These are phyloP conservation scores for Rostrohypoxylon terebratum DNA, from an alignment of 495 filamentous ascomycete genomes.

Conservation along the genomic window DNA sequence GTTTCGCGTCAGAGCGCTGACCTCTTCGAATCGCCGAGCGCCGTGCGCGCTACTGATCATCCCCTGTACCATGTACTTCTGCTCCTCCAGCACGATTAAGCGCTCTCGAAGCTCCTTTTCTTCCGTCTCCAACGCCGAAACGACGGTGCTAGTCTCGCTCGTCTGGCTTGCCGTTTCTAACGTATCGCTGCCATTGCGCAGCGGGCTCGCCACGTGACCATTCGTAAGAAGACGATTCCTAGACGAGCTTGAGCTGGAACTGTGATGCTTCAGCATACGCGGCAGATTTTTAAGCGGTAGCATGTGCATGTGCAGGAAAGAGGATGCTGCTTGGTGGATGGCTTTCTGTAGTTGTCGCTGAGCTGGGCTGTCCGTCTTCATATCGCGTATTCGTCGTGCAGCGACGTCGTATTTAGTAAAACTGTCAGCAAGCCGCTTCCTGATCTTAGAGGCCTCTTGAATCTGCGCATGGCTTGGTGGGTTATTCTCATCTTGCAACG, in stretches of 20 bases:
- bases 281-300: conserved; percentile 89
- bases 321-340: conserved; percentile 83
- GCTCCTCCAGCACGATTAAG: conserved; percentile 92
- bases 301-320: conserved; percentile 92
- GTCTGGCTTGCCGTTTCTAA: conserved; percentile 71
- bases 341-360: conserved; percentile 84
- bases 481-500: conserved; percentile 55
- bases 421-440: conserved; percentile 89
- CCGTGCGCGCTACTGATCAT: conserved; percentile 89
- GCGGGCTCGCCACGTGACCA: conserved; percentile 51
- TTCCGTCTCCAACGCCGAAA: conserved; percentile 82
- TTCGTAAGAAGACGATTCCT: conserved; percentile 56
- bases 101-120: conserved; percentile 88
- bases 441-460: conserved; percentile 87
- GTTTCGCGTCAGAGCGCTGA: conserved; percentile 80
- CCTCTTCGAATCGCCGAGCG: conserved; percentile 89
- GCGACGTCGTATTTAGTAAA: conserved; percentile 91
- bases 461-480: conserved; percentile 81
- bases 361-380: conserved; percentile 75
- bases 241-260: conserved; percentile 56
- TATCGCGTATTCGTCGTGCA: conserved; percentile 82
- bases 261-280: conserved; percentile 78
- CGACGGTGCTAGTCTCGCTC: conserved; percentile 69
- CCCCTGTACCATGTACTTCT: conserved; percentile 88
- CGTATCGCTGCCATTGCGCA: conserved; percentile 58